phyloP scores from a whole-genome alignment of 225 moss, liverwort and hornwort genomes.

The Antitrichia curtipendula region DNA sequence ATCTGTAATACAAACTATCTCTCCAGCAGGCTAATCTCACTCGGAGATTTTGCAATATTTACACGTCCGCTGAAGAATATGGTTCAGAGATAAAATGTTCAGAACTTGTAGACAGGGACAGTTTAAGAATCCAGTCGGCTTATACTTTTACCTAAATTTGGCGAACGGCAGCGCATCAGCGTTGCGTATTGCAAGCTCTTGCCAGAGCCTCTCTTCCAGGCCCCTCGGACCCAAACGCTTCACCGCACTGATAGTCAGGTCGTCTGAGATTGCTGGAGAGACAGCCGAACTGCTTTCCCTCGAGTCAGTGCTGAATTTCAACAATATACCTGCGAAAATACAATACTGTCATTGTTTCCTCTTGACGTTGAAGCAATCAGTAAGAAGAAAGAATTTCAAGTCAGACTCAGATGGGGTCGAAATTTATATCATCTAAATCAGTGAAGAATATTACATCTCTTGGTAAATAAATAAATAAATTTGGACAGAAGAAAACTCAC shows the following conservation, averaged over 20 bases:
- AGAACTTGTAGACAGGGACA: background rate
- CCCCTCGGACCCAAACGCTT: constrained; percentile 40
- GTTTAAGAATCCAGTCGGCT: background rate
- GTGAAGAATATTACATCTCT: background rate
- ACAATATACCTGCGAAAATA: constrained; percentile 18
- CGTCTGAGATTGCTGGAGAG: constrained; percentile 27
- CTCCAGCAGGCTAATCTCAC: background rate
- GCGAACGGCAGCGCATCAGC: constrained; percentile 11
- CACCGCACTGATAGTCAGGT: constrained; percentile 22
- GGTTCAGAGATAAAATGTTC: background rate
- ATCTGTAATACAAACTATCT: background rate
- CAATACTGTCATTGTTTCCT: background rate
- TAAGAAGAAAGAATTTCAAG: background rate
- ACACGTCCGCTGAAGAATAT: background rate
- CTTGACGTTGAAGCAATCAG: background rate
- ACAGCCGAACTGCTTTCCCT: constrained; percentile 1
- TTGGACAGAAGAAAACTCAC: background rate
- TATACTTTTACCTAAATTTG: background rate
- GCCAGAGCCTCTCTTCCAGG: constrained; percentile 40
- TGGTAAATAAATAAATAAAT: background rate
- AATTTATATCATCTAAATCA: background rate
- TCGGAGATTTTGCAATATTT: background rate
- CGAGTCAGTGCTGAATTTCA: background rate
- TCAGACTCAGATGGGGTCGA: background rate
- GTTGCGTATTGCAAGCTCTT: constrained; percentile 32